Evolutionary conservation across 1,284 basidiomycete species (phyloP).

Genomic region (Irpex sp.): DNA sequence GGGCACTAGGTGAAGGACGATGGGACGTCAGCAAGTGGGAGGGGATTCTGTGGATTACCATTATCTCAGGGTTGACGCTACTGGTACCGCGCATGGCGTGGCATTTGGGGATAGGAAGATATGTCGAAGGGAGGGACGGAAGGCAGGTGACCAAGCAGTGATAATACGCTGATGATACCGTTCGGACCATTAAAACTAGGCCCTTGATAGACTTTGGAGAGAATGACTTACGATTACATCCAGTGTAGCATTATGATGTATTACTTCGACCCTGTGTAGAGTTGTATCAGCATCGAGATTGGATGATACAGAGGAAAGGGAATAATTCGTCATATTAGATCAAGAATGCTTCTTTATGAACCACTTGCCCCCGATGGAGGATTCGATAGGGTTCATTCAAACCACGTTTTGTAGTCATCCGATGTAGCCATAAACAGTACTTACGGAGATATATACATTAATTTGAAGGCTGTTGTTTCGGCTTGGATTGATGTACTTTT

Average conservation of each 20-base stretch:
- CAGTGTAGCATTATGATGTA: background rate
- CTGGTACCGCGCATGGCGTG: slow-evolving; percentile 67
- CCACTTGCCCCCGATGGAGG: slow-evolving; percentile 32
- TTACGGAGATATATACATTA: background rate
- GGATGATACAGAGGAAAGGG: background rate
- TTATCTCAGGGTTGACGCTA: slow-evolving; percentile 59
- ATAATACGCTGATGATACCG: slow-evolving; percentile 8
- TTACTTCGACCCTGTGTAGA: background rate
- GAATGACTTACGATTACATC: background rate
- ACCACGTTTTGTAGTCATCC: slow-evolving; percentile 73
- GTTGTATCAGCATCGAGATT: background rate
- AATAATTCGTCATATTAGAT: slow-evolving; percentile 76
- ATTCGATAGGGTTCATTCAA: slow-evolving; percentile 52
- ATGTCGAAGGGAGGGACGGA: slow-evolving; percentile 61
- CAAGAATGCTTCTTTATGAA: slow-evolving; percentile 65
- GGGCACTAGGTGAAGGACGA: slow-evolving; percentile 64
- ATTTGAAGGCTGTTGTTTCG: background rate
- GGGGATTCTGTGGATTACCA: slow-evolving; percentile 63
- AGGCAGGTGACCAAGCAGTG: slow-evolving; percentile 19
- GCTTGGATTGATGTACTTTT: background rate
- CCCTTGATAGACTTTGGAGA: background rate
- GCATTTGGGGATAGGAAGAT: slow-evolving; percentile 70
- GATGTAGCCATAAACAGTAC: slow-evolving; percentile 13
- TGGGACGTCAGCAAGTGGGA: slow-evolving; percentile 62
- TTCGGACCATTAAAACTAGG: background rate